A percentile compares a stretch with the other conserved stretches of the same genome.
Evolutionary conservation across 305 asterid genomes (phyloP).

Genomic region (Fraxinus sp.): DNA sequence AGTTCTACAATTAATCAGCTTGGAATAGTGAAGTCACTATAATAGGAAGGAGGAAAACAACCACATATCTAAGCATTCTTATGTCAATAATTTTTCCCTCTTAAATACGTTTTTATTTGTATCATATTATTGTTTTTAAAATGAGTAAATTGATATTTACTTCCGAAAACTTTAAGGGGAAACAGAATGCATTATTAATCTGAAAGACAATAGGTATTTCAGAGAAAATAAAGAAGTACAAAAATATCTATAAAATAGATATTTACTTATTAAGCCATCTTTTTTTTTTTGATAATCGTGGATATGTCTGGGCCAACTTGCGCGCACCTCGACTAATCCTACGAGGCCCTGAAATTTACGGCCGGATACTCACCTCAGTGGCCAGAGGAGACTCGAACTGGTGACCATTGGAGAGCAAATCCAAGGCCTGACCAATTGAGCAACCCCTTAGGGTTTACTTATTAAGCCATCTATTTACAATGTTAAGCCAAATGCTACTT

Average conservation of each 20-base stretch:
- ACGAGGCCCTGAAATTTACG: too few species aligned
- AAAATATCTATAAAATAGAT: background rate
- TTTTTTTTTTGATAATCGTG: too few species aligned
- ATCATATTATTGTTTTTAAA: background rate
- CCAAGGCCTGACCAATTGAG: too few species aligned
- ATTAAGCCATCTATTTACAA: constrained; percentile 6
- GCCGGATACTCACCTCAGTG: too few species aligned
- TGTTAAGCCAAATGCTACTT: constrained; percentile 15
- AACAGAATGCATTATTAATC: background rate
- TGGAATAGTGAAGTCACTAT: background rate
- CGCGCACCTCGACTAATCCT: too few species aligned
- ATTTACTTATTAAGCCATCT: background rate
- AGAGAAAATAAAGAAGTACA: background rate
- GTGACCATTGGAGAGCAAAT: too few species aligned
- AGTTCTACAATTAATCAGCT: constrained; percentile 17
- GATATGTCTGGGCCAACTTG: too few species aligned
- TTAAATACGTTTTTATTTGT: constrained; percentile 3
- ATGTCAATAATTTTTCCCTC: constrained; percentile 7
- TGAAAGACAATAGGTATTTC: background rate
- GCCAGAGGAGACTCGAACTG: too few species aligned
- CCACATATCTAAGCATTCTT: constrained; percentile 9
- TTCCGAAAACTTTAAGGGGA: constrained; percentile 8
- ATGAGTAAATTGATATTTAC: constrained; percentile 10
- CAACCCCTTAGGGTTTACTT: background rate
- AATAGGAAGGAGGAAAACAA: constrained; percentile 11